Evolutionary conservation across 2,329 filamentous ascomycete species (phyloP).

Genomic region (Beauveria rudraprayagi): DNA sequence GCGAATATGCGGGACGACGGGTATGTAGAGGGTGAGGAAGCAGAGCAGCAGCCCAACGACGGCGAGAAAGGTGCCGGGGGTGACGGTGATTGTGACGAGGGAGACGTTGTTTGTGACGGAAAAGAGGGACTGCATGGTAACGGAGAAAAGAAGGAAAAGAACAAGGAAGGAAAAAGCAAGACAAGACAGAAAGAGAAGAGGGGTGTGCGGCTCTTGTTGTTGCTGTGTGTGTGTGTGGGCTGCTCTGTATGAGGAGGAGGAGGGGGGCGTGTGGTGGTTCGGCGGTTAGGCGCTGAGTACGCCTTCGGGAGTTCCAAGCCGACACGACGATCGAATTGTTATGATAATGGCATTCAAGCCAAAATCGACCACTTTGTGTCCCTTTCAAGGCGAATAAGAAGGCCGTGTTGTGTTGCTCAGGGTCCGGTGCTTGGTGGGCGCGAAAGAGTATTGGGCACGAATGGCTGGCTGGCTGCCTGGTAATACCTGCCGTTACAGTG

Average conservation of each 20-base stretch:
- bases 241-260: background rate
- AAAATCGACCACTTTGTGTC: no score
- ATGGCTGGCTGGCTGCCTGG: no score
- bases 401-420: no score
- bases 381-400: background rate
- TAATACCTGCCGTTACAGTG: no score
- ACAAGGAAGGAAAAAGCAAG: background rate
- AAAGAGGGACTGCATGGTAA: conserved; percentile 48
- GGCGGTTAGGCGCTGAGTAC: background rate
- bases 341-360: no score
- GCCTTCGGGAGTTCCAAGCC: background rate
- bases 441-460: no score
- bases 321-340: background rate
- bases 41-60: conserved; percentile 40
- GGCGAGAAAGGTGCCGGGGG: conserved; percentile 49
- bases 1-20: conserved; percentile 24
- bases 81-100: conserved; percentile 50
- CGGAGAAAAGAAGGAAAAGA: background rate
- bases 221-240: background rate
- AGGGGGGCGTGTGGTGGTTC: background rate
- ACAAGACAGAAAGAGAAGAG: background rate
- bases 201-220: background rate
- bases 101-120: conserved; percentile 55
- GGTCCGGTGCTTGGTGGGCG: no score
- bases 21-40: conserved; percentile 43